These are phyloP conservation scores for Patellifolia procumbens DNA, from an alignment of 179 eudicot species.

Conservation along the genomic window DNA sequence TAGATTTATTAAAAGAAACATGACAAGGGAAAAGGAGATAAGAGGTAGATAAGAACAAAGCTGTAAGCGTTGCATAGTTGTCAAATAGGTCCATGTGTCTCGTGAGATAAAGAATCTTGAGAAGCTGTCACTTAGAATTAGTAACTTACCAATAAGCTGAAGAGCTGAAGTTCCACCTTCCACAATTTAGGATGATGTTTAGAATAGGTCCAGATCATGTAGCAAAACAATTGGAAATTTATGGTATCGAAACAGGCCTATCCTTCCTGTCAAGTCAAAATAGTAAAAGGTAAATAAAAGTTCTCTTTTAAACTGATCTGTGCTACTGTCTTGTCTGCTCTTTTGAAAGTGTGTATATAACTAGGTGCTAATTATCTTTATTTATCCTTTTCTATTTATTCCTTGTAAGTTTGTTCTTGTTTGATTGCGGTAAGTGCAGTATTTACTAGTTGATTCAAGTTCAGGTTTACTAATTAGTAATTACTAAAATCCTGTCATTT, in stretches of 20 bases:
- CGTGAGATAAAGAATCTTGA: neutral
- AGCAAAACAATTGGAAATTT: neutral
- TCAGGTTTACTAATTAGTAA: neutral
- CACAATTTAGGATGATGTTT: neutral
- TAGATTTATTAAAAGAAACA: neutral
- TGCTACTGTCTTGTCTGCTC: neutral
- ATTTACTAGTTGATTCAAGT: neutral
- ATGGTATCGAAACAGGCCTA: neutral
- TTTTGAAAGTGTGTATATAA: neutral
- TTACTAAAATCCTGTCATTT: neutral
- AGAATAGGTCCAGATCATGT: neutral
- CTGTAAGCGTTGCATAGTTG: neutral
- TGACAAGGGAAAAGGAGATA: neutral
- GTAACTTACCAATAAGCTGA: neutral
- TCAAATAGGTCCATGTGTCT: neutral
- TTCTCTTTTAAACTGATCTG: constrained; percentile 1
- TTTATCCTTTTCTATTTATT: neutral
- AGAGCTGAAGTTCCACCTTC: neutral
- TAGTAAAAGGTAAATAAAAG: neutral
- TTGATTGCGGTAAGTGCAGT: neutral
- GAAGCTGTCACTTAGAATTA: neutral
- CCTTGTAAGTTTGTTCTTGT: neutral
- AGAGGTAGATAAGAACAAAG: neutral
- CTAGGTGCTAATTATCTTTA: neutral
- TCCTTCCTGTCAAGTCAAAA: neutral